These are phyloP conservation scores for Kluyveromyces starmeri DNA, from an alignment of 805 yeast genomes.

Conservation along the genomic window DNA sequence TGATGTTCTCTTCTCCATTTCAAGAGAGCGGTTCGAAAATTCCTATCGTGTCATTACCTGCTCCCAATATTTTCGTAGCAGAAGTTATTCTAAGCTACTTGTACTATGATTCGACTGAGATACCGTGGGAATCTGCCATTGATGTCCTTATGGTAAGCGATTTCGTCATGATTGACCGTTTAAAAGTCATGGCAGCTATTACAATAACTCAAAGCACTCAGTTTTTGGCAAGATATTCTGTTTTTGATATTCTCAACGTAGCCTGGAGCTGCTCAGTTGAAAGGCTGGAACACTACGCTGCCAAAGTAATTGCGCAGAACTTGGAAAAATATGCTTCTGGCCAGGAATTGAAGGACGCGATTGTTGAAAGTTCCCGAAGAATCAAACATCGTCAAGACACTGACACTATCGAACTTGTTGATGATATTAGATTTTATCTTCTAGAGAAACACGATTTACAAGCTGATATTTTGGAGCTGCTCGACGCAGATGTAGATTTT, in stretches of 20 bases:
- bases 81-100: conserved; percentile 46
- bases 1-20: conserved; percentile 50
- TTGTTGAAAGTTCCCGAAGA: conserved; percentile 43
- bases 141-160: conserved; percentile 56
- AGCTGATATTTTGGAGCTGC: conserved; percentile 20
- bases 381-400: conserved; percentile 58
- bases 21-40: conserved; percentile 22
- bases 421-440: conserved; percentile 64
- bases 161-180: conserved; percentile 44
- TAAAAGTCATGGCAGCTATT: conserved; percentile 55
- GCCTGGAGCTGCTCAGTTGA: conserved; percentile 64
- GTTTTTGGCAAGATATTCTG: conserved; percentile 27
- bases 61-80: conserved; percentile 29
- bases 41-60: conserved; percentile 21
- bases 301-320: conserved; percentile 47
- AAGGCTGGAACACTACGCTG: conserved; percentile 54
- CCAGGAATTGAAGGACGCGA: conserved; percentile 32
- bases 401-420: conserved; percentile 72
- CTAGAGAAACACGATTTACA: conserved; percentile 24
- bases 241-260: conserved; percentile 50
- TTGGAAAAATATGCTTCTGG: conserved; percentile 31
- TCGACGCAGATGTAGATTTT: conserved; percentile 15
- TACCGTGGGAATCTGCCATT: conserved; percentile 42
- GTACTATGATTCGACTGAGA: conserved; percentile 50
- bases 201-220: conserved; percentile 28